Evolutionary conservation across 1,139 yeast genomes (phyloP), one percentile per base, ranked within the genome.

Genomic region (Yamadazyma epiphylla): DNA sequence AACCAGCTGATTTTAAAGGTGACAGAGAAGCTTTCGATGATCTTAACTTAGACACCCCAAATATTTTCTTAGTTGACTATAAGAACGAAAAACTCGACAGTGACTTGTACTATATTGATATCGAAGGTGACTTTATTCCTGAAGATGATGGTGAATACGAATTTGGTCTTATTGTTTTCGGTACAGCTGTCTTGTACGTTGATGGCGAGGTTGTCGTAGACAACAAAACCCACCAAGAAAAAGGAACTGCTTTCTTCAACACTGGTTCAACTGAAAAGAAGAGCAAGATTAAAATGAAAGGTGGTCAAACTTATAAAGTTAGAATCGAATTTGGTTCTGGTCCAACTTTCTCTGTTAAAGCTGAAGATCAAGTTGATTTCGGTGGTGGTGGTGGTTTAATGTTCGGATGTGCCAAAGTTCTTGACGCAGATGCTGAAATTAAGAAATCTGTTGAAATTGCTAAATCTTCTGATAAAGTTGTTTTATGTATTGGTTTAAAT

Each of bases 121-220:
- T 74, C 32, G 71, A 41, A 32, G 55, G 74, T 32, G 49, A 55
- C 22, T 69, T 63, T 38, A 51, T 48, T 4, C 71, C 79, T 4
- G 71, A 65, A 26, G 66, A 55, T 26, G 47, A 63, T 26, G 77
- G 67, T 15, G 63, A 51, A 4, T 76, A 72, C 45, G 69, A 63
- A 36, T 69, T 77, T 43, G 77, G 79, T 22, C 51, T 66, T 29
- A 47, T 67, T 11, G 69, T 68, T 24, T 43, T 58, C 30, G 83
- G 82, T 25, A 70, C 79, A 21, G 77, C 73, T 17, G 58, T 58
- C 39, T 42, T 77, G 19, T 77, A 57, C 41, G 49, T 77, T 30
- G 65, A 77, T 42, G 80, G 53, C 32, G 44, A 70, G 46, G 50
- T 74, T 32, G 58, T 77, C 14, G 74, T 75, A 32, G 80, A 76